Evolutionary conservation across 1,284 basidiomycete species (phyloP), one percentile per base, ranked within the genome.

Genomic region (Exobasidium cylindrosporum): DNA sequence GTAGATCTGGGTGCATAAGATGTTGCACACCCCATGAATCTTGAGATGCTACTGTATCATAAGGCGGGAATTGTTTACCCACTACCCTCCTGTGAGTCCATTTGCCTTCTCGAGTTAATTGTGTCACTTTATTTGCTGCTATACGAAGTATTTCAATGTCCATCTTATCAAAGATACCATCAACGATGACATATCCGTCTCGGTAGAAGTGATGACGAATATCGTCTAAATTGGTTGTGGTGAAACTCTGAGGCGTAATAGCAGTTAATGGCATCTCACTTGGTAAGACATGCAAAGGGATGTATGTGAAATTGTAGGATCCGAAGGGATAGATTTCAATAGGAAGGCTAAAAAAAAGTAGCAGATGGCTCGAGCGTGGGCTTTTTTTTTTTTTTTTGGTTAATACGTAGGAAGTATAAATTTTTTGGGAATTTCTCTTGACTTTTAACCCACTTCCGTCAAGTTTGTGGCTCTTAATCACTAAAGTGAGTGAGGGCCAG

Each of bases 1-100:
- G 83, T 26, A 91, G 80, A 43, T 82, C 81, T 40, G 81, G 82
- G 11, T 83, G 85, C 1, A 83, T 84, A 7, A 77, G 78, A 2
- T 86, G 79, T 32, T 91, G 79, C 14, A 77, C 81, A 11, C 85
- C 83, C 26, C 90, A 91, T 2, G 86, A 86, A 77, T 91, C 89
- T 0, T 84, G 83, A 54, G 84, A 80, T 17, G 11, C 14, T 35
- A 83, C 83, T 31, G 84, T 81, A 54, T 84, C 85, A 73, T 84
- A 91, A 0, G 90, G 90, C 1, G 90, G 90, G 69, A 91, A 92
- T 74, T 90, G 89, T 65, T 87, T 88, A 13, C 90, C 90, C 13
- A 92, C 88, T 0, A 87, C 86, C 49, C 90, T 85, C 10, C 72
- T 63, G 68, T 88, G 83, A 0, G 84, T 81, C 90, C 89, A 92